Conservation (phyloP, 495 filamentous ascomycete species). For the Penicillium turbatum region DNA sequence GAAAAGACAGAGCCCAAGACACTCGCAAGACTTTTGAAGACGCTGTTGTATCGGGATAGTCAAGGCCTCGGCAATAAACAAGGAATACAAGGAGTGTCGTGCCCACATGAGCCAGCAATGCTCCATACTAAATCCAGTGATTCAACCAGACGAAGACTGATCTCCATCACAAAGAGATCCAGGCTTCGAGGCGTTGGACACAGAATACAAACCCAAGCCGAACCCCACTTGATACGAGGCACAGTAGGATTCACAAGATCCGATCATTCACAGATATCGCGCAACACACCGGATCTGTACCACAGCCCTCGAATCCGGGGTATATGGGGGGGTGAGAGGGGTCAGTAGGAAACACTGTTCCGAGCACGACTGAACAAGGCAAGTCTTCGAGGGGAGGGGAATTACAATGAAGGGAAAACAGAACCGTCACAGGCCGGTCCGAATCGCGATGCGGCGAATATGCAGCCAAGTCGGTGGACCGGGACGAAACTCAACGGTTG, state of each 20-base stretch:
- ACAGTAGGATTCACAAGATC: not conserved
- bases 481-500: conserved; percentile 26
- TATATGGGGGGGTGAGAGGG: not conserved
- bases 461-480: conserved; percentile 12
- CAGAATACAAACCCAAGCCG: not conserved
- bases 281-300: conserved; percentile 3
- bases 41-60: not conserved
- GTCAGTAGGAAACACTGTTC: not conserved
- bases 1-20: not conserved
- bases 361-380: conserved; percentile 7
- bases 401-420: conserved; percentile 6
- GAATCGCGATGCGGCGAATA: conserved; percentile 26
- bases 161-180: not conserved
- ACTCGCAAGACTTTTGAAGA: not conserved
- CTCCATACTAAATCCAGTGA: not conserved
- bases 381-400: conserved; percentile 8
- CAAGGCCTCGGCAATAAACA: not conserved
- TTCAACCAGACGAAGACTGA: not conserved
- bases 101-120: not conserved
- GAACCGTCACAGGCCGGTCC: conserved; percentile 14
- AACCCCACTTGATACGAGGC: not conserved
- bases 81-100: not conserved
- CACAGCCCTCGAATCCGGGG: conserved; percentile 15
- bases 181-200: not conserved
- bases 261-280: not conserved